Evolutionary conservation across 352 stramenopile genomes (phyloP).

Genomic region (Albugo laibachii): DNA sequence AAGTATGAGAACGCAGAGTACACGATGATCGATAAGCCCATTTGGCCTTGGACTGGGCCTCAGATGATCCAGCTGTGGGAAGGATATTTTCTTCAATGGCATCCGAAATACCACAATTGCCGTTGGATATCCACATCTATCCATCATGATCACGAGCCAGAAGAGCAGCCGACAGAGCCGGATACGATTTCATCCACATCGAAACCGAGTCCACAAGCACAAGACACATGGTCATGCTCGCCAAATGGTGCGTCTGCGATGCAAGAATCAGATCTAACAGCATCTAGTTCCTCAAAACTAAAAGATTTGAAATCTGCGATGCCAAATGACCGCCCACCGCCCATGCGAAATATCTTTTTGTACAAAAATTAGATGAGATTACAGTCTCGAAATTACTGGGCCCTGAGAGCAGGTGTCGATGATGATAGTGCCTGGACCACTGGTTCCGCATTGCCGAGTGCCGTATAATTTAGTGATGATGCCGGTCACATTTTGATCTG

Average conservation of each 20-base stretch:
- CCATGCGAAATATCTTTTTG: conserved; percentile 16
- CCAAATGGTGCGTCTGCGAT: too few relatives aligned
- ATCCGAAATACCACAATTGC: conserved; percentile 65
- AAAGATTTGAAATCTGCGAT: background rate
- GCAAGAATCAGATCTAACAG: background rate
- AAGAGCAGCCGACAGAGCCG: background rate
- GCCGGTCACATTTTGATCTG: conserved; percentile 29
- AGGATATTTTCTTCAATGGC: conserved; percentile 72
- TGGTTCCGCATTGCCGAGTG: conserved; percentile 39
- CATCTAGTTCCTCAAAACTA: background rate
- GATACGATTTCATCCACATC: too few relatives aligned
- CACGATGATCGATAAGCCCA: conserved; percentile 19
- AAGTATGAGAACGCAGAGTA: conserved; percentile 35
- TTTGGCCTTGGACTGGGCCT: conserved; percentile 63
- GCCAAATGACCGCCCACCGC: conserved; percentile 1
- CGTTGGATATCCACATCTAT: conserved; percentile 41
- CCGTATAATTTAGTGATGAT: conserved; percentile 53
- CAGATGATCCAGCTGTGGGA: conserved; percentile 72
- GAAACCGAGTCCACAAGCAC: too few relatives aligned
- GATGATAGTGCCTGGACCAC: conserved; percentile 41
- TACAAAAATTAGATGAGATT: conserved; percentile 12
- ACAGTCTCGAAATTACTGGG: background rate
- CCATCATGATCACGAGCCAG: conserved; percentile 7
- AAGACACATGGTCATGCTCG: too few relatives aligned
- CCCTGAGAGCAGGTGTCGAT: conserved; percentile 22